These are phyloP conservation scores for Nyctanthes arbortristis DNA, from an alignment of 257 asterid genomes.

Conservation along the genomic window DNA sequence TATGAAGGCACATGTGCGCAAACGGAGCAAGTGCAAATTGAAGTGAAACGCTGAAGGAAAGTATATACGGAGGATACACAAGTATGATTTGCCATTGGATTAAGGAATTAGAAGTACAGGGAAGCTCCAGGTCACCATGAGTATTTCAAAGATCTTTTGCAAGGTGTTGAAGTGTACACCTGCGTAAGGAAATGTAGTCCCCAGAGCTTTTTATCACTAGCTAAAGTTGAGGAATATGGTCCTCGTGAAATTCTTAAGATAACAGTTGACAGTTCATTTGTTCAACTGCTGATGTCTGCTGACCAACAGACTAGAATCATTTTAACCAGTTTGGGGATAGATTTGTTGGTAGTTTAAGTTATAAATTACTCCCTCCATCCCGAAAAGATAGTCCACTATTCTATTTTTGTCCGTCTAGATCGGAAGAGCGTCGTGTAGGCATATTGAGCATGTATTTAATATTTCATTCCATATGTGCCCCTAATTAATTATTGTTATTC, in stretches of 20 bases:
- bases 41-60: not conserved
- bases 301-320: not conserved
- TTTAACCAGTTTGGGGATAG: no score
- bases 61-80: not conserved
- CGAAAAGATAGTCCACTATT: no score
- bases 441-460: no score
- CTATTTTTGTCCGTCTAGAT: no score
- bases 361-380: no score
- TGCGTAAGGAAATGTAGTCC: not conserved
- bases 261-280: no score
- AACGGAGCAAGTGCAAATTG: not conserved
- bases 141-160: not conserved
- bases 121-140: not conserved
- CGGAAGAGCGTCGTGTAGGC: no score
- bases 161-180: not conserved
- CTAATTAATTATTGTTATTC: no score
- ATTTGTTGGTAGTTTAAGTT: no score
- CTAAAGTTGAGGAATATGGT: not conserved
- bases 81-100: not conserved
- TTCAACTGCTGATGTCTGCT: not conserved
- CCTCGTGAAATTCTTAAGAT: not conserved
- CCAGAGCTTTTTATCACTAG: not conserved
- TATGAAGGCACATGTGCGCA: not conserved
- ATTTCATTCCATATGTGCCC: no score
- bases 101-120: not conserved